These are phyloP conservation scores for Ceratocystis lukuohia DNA, from an alignment of 2,329 filamentous ascomycete species.

Conservation along the genomic window DNA sequence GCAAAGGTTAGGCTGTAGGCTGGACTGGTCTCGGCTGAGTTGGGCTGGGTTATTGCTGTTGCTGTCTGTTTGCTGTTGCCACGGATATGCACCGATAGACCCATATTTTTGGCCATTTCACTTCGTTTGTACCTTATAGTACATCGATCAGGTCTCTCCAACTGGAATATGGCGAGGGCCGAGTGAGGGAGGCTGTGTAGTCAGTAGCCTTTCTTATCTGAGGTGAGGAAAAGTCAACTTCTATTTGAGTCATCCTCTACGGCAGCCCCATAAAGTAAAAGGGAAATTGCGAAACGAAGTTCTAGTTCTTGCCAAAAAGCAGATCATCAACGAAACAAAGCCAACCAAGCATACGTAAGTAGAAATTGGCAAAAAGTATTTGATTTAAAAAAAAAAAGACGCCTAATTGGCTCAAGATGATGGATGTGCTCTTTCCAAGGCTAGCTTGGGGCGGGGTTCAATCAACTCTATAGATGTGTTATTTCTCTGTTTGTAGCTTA, in stretches of 20 bases:
- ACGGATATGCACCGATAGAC: not conserved
- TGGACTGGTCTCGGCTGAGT: not conserved
- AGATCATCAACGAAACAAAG: not conserved
- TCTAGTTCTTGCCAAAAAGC: not conserved
- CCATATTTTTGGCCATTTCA: not conserved
- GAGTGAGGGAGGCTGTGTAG: not conserved
- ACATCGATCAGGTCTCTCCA: not conserved
- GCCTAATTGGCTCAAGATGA: not conserved
- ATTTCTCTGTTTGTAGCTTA: not conserved
- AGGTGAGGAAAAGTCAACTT: not conserved
- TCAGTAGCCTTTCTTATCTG: not conserved
- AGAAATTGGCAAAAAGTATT: not conserved
- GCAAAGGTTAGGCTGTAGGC: not conserved
- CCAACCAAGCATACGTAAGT: too few relatives aligned
- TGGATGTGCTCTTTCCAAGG: not conserved
- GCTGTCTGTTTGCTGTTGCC: conserved; percentile 1
- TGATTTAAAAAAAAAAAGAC: not conserved
- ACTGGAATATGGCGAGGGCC: not conserved
- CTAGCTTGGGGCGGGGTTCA: not conserved
- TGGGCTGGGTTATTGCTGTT: not conserved
- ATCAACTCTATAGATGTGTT: not conserved
- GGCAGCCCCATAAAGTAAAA: not conserved
- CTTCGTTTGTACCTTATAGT: not conserved
- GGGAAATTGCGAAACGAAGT: not conserved
- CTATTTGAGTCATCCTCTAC: not conserved